Base-by-base conservation (phyloP, 257 asterid species). In the Thymus mandschuricus region DNA sequence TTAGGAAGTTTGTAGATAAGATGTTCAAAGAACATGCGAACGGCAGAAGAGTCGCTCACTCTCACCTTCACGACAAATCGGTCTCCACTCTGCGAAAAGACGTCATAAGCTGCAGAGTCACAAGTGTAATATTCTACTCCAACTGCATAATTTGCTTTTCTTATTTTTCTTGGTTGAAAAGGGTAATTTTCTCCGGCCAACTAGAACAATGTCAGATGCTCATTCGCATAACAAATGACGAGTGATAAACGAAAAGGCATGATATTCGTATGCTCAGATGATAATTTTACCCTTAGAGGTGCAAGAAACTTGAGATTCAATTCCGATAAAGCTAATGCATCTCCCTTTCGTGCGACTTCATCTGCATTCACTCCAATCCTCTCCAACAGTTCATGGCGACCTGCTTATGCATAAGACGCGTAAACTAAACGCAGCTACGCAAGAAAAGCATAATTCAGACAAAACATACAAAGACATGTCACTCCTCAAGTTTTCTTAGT, bases 341-440 rank as follows among this genome's bases (percentile, higher is more conserved):
- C 80, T 54, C 99, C 98, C 45, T 41, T 58, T 49, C 90, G 88
- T 5, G 98, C 98, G 78, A 94, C 80, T 68, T 76, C 91, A 81
- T 91, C 98, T 30, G 97, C 95, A 79, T 46, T 82, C 55, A 91
- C 7, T 45, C 97, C 98, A 31, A 89, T 76, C 70, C 80, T 82
- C 56, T 87, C 95, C 69, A 91, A 67, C 72, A 94, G 93, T 78
- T 94, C 99, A 65, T 94, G 98, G 55, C 98, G 96, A 60, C 89
- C 99, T 94, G 90, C 81, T 75, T 69, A 75, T 69, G 31, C 40
- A 56, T 51, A 46, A 13, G 59, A 68, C 31, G 63, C 35, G 57
- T 10, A 40, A 61, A 46, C 61, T n/a, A 31, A 21, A 31, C 49
- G 29, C 40, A 49, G 31, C 48, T 46, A 57, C 9, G 52, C 11